Evolutionary conservation across 768 basidiomycete species (phyloP).

Genomic region (Macrocybe gigantea): DNA sequence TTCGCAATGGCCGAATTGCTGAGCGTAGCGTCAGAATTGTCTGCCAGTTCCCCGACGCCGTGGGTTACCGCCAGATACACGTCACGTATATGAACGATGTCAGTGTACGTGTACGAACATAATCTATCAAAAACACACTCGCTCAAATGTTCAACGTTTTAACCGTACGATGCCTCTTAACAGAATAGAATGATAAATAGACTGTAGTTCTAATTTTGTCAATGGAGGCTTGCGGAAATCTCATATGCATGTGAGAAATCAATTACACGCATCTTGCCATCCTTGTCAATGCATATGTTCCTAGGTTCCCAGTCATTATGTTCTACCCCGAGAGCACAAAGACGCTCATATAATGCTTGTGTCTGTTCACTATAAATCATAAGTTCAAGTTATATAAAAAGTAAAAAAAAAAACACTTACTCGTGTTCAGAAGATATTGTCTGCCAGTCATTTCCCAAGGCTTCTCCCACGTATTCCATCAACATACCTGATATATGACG

Average conservation of each 20-base stretch:
- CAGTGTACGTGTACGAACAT: no score
- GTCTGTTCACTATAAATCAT: background rate
- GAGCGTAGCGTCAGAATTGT: no score
- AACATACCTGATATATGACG: background rate
- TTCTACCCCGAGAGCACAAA: background rate
- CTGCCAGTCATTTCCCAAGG: constrained; percentile 1
- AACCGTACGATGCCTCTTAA: no score
- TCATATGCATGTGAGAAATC: background rate
- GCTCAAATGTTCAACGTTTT: no score
- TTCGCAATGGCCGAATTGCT: background rate
- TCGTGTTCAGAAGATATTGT: background rate
- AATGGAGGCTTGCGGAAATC: background rate
- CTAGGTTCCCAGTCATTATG: constrained; percentile 1
- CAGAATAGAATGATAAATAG: no score
- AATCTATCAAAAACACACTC: no score
- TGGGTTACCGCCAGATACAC: no score
- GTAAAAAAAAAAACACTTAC: background rate
- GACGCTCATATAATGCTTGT: background rate
- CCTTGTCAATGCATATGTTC: background rate
- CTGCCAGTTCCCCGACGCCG: no score
- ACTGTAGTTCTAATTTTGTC: no score
- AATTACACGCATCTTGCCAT: background rate
- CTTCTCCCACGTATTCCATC: constrained; percentile 1
- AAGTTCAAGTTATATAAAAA: background rate
- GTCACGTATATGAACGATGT: no score